Conservation (phyloP, 768 basidiomycete genomes). For the Calocera cornea region DNA sequence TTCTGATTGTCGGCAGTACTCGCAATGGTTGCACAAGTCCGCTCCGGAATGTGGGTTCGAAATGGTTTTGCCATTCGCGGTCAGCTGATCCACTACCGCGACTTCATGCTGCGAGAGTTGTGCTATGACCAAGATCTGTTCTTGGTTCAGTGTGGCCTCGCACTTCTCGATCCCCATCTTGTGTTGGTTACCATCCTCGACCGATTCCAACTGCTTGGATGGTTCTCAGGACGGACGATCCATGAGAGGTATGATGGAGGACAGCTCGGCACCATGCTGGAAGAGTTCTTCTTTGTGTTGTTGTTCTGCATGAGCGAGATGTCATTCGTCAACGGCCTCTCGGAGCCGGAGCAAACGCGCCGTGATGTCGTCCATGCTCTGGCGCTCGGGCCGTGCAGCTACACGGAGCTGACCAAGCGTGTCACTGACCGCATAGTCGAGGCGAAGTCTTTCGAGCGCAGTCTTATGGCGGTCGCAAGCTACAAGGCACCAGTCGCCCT, state of each 20-base stretch:
- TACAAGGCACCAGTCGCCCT: constrained; percentile 71
- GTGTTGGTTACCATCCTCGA: constrained; percentile 80
- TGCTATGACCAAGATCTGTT: constrained; percentile 95
- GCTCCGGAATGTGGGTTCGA: constrained; percentile 91
- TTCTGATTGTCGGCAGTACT: constrained; percentile 38
- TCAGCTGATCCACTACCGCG: constrained; percentile 88
- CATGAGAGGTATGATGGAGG: constrained; percentile 51
- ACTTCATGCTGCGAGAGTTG: constrained; percentile 86
- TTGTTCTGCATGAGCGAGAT: constrained; percentile 78
- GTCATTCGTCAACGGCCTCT: constrained; percentile 55
- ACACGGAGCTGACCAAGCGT: constrained; percentile 80
- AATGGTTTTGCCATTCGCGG: constrained; percentile 94
- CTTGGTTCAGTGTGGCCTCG: constrained; percentile 73
- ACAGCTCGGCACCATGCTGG: constrained; percentile 73
- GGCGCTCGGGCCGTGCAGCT: constrained; percentile 73
- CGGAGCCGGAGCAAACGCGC: constrained; percentile 48
- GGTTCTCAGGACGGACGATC: constrained; percentile 55
- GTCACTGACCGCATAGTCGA: constrained; percentile 83
- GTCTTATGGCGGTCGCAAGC: constrained; percentile 62
- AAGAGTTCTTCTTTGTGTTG: constrained; percentile 78
- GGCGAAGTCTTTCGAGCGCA: constrained; percentile 64
- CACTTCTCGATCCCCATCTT: constrained; percentile 60
- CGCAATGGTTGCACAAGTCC: constrained; percentile 86
- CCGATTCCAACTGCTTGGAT: constrained; percentile 67
- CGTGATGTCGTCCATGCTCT: constrained; percentile 85